Evolutionary conservation across 2,329 filamentous ascomycete genomes (phyloP).

Genomic region (Aspergillus transmontanensis): DNA sequence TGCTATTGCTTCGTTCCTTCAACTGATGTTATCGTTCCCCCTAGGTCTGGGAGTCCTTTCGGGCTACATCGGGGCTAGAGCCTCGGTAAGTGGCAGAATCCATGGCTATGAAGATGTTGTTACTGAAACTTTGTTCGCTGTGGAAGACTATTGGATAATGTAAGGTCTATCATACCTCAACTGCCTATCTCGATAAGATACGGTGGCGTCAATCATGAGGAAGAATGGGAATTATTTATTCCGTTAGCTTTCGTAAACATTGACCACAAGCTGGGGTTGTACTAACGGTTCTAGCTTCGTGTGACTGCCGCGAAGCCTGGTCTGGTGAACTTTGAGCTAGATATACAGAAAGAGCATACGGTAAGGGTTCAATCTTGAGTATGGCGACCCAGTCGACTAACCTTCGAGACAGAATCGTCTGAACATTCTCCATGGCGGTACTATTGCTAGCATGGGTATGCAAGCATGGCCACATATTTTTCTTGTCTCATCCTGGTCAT

Average conservation of each 20-base stretch:
- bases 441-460: constrained; percentile 63
- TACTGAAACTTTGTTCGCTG: background rate
- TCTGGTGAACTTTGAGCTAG: constrained; percentile 65
- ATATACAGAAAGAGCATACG: constrained; percentile 67
- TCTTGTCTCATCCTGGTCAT: background rate
- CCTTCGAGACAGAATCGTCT: constrained; percentile 58
- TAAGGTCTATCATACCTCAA: constrained; percentile 27
- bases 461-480: background rate
- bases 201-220: background rate
- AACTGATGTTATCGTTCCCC: constrained; percentile 12
- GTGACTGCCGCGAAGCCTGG: constrained; percentile 64
- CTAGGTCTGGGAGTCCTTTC: constrained; percentile 83
- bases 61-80: constrained; percentile 82
- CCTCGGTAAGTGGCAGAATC: constrained; percentile 64
- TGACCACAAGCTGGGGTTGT: background rate
- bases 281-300: constrained; percentile 51
- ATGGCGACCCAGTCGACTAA: constrained; percentile 5
- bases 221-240: background rate
- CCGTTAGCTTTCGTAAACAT: background rate
- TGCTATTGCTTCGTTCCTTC: background rate
- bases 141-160: constrained; percentile 41
- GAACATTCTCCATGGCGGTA: constrained; percentile 67
- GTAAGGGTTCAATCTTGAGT: constrained; percentile 40
- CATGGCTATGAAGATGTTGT: background rate
- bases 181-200: background rate